phyloP scores from a whole-genome alignment of 1,284 basidiomycete species.

The Athelia sp. region DNA sequence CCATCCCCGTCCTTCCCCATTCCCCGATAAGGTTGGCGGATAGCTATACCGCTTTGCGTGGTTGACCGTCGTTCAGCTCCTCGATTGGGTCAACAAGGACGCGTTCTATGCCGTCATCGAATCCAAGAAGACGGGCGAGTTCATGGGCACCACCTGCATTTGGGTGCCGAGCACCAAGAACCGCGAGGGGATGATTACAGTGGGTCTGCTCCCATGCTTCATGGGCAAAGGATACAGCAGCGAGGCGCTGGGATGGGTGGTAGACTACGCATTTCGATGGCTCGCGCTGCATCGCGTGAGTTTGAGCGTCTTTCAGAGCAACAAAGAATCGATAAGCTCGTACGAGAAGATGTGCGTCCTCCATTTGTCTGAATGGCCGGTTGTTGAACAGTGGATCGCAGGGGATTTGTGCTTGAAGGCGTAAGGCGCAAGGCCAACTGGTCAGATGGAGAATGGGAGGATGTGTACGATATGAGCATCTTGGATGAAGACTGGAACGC shows the following conservation, averaged over 20 bases:
- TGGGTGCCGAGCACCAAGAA: conserved; percentile 22
- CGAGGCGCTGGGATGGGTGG: conserved; percentile 24
- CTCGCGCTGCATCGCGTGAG: conserved; percentile 25
- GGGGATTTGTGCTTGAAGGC: conserved; percentile 26
- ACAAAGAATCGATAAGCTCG: conserved; percentile 11
- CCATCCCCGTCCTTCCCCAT: conserved; percentile 19
- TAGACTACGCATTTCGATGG: conserved; percentile 26
- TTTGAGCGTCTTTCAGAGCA: conserved; percentile 21
- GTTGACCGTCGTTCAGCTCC: no score
- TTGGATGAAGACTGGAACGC: conserved; percentile 21
- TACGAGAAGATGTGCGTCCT: conserved; percentile 26
- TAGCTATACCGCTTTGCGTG: no score
- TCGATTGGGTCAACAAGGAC: conserved; percentile 7
- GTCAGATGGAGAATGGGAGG: conserved; percentile 22
- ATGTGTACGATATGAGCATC: conserved; percentile 20
- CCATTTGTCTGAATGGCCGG: no score
- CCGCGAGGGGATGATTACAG: conserved; percentile 22
- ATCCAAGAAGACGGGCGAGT: conserved; percentile 23
- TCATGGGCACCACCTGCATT: conserved; percentile 31
- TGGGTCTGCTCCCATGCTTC: conserved; percentile 18
- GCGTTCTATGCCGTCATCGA: conserved; percentile 28
- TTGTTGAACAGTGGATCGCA: conserved; percentile 7
- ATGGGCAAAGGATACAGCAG: conserved; percentile 26
- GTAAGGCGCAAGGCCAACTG: conserved; percentile 20
- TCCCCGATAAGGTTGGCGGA: conserved; percentile 17